Conservation (phyloP, 108 stramenopile genomes). For the Tribonema minus region DNA sequence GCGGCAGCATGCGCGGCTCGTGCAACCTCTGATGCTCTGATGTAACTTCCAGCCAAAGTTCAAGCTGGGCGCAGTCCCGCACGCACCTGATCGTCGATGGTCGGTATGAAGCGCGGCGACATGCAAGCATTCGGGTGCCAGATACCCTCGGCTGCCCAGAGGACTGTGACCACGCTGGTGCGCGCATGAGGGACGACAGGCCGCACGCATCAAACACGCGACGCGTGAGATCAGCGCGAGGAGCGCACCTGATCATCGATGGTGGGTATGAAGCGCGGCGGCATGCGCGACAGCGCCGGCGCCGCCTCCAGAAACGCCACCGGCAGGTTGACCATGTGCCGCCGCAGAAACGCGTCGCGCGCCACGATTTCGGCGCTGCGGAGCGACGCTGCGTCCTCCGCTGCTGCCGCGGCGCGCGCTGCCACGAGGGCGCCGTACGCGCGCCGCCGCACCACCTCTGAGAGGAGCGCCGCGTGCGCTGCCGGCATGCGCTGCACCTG, state of each 20-base stretch:
- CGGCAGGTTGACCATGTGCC: constrained; percentile 22
- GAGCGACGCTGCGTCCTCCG: no score
- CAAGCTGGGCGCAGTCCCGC: no score
- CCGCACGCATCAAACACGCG: no score
- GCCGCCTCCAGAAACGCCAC: constrained; percentile 16
- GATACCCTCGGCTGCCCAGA: not conserved
- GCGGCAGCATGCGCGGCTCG: no score
- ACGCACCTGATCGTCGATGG: not conserved
- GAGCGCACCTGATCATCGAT: not conserved
- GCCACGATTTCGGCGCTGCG: constrained; percentile 8
- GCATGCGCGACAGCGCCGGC: not conserved
- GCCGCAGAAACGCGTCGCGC: constrained; percentile 1
- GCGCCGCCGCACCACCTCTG: constrained; percentile 10
- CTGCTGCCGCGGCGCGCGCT: no score
- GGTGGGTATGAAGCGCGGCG: not conserved
- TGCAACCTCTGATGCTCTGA: no score
- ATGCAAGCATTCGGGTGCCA: not conserved
- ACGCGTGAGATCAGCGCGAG: not conserved
- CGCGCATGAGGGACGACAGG: no score
- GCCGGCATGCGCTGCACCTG: constrained; percentile 35
- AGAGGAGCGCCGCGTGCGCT: constrained; percentile 17
- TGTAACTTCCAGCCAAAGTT: no score
- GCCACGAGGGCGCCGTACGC: no score
- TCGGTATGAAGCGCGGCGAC: not conserved
- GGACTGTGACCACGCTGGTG: no score